Conservation (phyloP, 2,329 filamentous ascomycete species). For the Colletotrichum eremochloae region DNA sequence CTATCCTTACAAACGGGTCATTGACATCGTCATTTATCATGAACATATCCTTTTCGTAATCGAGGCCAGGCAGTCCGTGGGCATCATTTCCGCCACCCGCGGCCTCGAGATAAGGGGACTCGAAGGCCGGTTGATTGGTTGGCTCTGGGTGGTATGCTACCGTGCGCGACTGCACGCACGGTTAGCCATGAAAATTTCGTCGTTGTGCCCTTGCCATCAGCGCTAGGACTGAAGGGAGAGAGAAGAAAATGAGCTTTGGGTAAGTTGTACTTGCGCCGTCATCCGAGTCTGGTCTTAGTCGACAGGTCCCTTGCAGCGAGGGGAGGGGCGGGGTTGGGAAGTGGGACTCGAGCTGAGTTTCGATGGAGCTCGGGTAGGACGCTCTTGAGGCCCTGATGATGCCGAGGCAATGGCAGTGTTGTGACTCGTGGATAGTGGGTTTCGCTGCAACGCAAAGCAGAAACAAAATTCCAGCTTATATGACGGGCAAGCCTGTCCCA, state of each 20-base stretch:
- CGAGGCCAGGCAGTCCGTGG: not conserved
- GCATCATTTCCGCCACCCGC: not conserved
- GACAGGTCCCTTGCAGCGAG: not conserved
- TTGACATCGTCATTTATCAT: not conserved
- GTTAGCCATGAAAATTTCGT: not conserved
- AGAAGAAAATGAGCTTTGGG: not conserved
- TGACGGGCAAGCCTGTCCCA: too few species aligned
- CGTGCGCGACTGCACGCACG: not conserved
- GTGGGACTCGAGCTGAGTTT: not conserved
- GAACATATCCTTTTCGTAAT: too few species aligned
- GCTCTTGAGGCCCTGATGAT: not conserved
- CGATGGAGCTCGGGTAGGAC: constrained; percentile 1
- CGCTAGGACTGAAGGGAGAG: not conserved
- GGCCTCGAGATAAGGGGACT: not conserved
- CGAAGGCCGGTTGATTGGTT: not conserved
- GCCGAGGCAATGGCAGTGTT: constrained; percentile 1
- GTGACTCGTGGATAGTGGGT: not conserved
- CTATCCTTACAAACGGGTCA: not conserved
- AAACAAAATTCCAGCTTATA: not conserved
- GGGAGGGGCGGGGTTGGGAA: not conserved
- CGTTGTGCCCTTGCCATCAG: not conserved
- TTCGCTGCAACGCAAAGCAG: not conserved
- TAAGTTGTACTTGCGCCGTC: not conserved
- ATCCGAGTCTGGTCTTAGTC: not conserved
- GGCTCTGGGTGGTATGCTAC: not conserved